Base-by-base conservation (phyloP, 192 early-diverging fungal genomes). In the Backusella tarrabulga region DNA sequence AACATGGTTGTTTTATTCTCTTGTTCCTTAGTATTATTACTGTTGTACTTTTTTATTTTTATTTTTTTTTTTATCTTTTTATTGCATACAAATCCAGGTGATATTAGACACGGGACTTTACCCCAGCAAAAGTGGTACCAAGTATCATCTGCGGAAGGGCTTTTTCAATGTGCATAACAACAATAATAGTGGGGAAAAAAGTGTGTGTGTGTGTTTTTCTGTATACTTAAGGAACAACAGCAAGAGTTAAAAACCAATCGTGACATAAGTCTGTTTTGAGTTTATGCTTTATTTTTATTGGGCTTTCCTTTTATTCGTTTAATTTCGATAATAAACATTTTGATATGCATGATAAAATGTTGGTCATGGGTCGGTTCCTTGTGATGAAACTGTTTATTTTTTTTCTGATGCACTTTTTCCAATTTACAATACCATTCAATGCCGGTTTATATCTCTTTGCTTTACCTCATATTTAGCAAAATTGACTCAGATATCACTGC, bases 351-450 rank as follows among this genome's bases (percentile, higher is more conserved):
- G 56, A 63, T 63, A 63, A 29, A 29, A 63, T 29, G 7, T 29
- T 14, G 56, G 12, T 63, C 56, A 63, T 63, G 56, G 56, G 40
- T 36, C 40, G 71, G 19, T 63, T 63, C 21, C 56, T 29, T 63
- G 56, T 63, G 56, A 63, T 63, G 56, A 63, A 63, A 63, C 56
- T 63, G 56, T 63, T 63, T 63, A 63, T 29, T 29, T 63, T 4
- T 63, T 26, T 14, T 63, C 56, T 63, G 56, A 63, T 63, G 56
- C 56, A 63, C 11, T 63, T 63, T 3, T 29, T 63, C 56, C 12
- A 63, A 63, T 63, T 63, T 29, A 29, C 21, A 29, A 29, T 63
- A 29, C 56, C 21, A 63, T 63, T 63, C 56, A 63, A 29, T 63
- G 56, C 56, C 56, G n/a, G 26, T 56, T 21, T 56, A 21, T 29